Percentiles rank a stretch among this genome's conserved stretches.
These are phyloP conservation scores for Boletus vermiculosoides DNA, from an alignment of 768 basidiomycete species.

Conservation along the genomic window DNA sequence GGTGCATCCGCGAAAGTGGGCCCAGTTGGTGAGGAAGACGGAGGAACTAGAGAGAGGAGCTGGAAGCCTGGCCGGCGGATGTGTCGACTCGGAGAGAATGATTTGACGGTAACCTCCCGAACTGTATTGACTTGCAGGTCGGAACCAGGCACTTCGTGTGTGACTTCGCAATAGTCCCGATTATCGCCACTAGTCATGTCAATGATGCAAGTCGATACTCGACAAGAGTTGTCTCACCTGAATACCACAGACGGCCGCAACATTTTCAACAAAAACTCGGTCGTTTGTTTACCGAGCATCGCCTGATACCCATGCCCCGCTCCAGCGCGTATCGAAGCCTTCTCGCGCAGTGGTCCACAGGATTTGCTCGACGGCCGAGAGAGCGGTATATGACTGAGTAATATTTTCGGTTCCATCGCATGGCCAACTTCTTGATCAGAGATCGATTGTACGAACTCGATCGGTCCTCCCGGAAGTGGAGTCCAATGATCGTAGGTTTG, in stretches of 20 bases:
- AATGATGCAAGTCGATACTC: background rate
- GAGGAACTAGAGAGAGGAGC: slow-evolving; percentile 64
- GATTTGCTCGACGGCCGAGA: slow-evolving; percentile 67
- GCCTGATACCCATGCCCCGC: slow-evolving; percentile 83
- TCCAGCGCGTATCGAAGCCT: slow-evolving; percentile 66
- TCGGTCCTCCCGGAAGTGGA: slow-evolving; percentile 50
- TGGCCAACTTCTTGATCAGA: slow-evolving; percentile 33
- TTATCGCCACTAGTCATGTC: slow-evolving; percentile 68
- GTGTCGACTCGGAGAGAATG: slow-evolving; percentile 75
- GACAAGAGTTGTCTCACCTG: slow-evolving; percentile 47
- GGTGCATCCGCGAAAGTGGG: slow-evolving; percentile 60
- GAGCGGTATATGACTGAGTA: slow-evolving; percentile 87
- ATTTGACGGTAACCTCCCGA: slow-evolving; percentile 85
- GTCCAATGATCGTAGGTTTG: slow-evolving; percentile 55
- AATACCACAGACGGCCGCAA: slow-evolving; percentile 70
- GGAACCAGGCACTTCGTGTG: slow-evolving; percentile 43
- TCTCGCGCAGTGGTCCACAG: slow-evolving; percentile 79
- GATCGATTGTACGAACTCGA: slow-evolving; percentile 56
- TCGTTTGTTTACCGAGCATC: slow-evolving; percentile 77
- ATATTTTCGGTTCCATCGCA: slow-evolving; percentile 39
- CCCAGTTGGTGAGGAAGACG: slow-evolving; percentile 27
- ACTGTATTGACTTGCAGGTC: slow-evolving; percentile 32
- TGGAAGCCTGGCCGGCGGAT: slow-evolving; percentile 82
- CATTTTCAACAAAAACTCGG: slow-evolving; percentile 63
- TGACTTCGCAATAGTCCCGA: slow-evolving; percentile 85